Base-by-base conservation (phyloP, 2,329 filamentous ascomycete genomes). In the Verticillium dahliae region DNA sequence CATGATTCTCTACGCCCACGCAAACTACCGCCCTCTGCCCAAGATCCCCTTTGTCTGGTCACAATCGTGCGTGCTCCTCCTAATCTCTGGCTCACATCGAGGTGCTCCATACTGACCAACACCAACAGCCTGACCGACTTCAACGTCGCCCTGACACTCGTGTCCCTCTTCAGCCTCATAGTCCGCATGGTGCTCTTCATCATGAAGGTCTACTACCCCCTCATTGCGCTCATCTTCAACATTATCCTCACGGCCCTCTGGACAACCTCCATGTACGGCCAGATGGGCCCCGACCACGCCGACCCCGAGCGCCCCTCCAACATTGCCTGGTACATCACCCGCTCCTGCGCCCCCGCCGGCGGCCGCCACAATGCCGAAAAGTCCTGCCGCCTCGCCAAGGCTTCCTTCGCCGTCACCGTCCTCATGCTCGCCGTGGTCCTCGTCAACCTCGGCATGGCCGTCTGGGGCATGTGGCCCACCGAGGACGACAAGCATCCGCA, bases 151-250 rank as follows among this genome's bases (percentile, higher is more conserved):
- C 88, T 92, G 67, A 89, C 89, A 41, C 83, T 94, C 66, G 79
- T 92, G 60, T 87, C 86, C 62, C 88, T 90, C 72, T 94, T 94
- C 78, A 81, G 92, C 71, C 82, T 91, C 64, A 81, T 93, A 55
- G 79, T 82, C 72, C 92, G 92, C 78, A 80, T 84, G 65, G 84
- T 89, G 64, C 80, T 84, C 69, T 87, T 84, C 75, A 85, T 91
- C 69, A 85, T 92, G 81, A 85, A 88, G 71, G 76, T 88, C 69
- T 91, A 86, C 80, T 85, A 81, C 66, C 90, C 90, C 6, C 71
- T 90, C 63, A 62, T 92, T 61, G 85, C 84, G 62, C 72, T 85
- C 31, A 63, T 87, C 60, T 74, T 86, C 67, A 87, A 89, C 72
- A 65, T 81, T 57, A 71, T 79, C 58, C 77, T 91, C 68, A 74